A percentile compares a stretch with the other conserved stretches of the same genome.
Evolutionary conservation across 2,329 filamentous ascomycete genomes (phyloP).

Genomic region (Aspergillus fijiensis): DNA sequence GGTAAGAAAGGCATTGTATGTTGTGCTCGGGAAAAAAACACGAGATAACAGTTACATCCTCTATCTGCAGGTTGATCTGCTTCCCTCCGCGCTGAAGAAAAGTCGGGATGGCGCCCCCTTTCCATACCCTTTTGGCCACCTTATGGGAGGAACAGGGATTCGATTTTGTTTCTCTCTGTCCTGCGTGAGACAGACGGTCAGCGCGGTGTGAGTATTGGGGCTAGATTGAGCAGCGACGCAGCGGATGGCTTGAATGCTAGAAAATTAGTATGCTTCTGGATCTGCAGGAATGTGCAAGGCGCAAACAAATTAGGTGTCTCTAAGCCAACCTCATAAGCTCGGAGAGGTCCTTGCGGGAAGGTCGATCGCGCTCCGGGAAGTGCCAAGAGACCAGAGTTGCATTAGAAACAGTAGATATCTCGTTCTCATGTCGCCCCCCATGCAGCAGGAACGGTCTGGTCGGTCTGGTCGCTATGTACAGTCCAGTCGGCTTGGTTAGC

Average conservation of each 20-base stretch:
- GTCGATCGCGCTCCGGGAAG: neutral
- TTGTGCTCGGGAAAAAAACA: neutral
- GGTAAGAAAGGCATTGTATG: conserved; percentile 7
- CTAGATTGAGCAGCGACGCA: neutral
- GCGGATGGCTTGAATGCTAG: conserved; percentile 1
- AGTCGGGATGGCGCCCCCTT: neutral
- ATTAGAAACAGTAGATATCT: neutral
- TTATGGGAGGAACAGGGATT: neutral
- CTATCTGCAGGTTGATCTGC: neutral
- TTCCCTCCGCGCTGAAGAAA: too few species aligned
- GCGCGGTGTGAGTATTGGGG: neutral
- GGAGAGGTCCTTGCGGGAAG: neutral
- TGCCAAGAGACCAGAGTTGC: neutral
- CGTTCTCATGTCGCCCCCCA: neutral
- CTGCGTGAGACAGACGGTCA: neutral
- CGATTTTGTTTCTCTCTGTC: neutral
- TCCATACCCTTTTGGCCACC: neutral
- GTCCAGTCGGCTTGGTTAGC: neutral
- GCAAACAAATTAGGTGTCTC: neutral
- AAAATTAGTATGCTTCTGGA: conserved; percentile 1
- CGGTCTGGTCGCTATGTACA: neutral
- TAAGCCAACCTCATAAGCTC: neutral
- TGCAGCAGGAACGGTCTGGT: neutral
- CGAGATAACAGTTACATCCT: neutral
- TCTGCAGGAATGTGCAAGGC: neutral